Base-by-base conservation (phyloP, 345 rosid genomes). In the Acer negundo region DNA sequence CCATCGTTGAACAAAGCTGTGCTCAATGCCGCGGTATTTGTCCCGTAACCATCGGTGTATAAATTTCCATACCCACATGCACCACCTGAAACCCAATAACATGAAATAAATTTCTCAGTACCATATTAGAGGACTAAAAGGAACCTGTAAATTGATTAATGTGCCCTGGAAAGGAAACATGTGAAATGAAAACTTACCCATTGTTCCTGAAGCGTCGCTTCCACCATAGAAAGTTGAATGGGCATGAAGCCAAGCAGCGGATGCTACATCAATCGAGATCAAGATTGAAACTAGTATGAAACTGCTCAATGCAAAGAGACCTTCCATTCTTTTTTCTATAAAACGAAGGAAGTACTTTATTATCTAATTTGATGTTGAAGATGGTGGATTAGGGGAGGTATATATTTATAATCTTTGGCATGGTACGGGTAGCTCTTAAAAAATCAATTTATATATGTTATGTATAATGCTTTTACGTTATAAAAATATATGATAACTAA, bases 11-110 rank as follows among this genome's bases (percentile, higher is more conserved):
- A 91, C 84, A 93, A 75, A 9, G 90, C 97, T 3, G 90, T 87
- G 83, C 95, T 93, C 20, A 93, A 75, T 0, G 93, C 94, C 1
- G 92, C 94, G 0, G 97, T 91, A 69, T 81, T 87, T 79, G 79
- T 88, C 7, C 86, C 91, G 63, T 93, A 93, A 47, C 93, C 94
- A 66, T 90, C 94, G 2, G 88, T 90, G 68, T 87, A 80, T 46
- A 93, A 74, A 77, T 90, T 87, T 11, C 94, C 97, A 73, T 91
- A 93, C 9, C 97, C 97, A 75, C 97, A 93, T 24, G 97, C 95
- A 24, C 94, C 97, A 15, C 94, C 97, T 93, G 84, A 16, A 67
- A 59, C 11, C 47, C 47, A 13, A 40, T n/a, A n/a, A 20, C 8
- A 55, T 56, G 35, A 31, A 31, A 31, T 31, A 31, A 31, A 31